Evolutionary conservation across 2,329 filamentous ascomycete species (phyloP).

Genomic region (Fusarium secorum): DNA sequence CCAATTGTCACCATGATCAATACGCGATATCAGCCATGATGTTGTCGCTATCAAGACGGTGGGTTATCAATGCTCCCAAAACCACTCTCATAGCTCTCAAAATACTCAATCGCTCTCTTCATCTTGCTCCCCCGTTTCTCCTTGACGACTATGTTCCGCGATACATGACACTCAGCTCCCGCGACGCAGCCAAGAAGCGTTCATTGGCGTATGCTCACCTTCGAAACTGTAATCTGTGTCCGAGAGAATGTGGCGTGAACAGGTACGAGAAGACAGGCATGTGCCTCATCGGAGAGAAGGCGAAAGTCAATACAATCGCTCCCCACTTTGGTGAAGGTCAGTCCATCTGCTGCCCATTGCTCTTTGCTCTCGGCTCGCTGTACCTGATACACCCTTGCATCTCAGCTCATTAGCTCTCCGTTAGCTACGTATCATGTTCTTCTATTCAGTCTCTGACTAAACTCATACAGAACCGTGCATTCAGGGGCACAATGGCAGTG

Average conservation of each 20-base stretch:
- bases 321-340: conserved; percentile 82
- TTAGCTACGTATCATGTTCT: neutral
- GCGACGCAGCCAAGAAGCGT: conserved; percentile 76
- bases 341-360: conserved; percentile 32
- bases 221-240: conserved; percentile 81
- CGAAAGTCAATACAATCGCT: conserved; percentile 84
- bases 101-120: conserved; percentile 47
- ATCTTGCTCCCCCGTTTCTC: conserved; percentile 71
- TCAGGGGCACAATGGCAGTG: conserved; percentile 81
- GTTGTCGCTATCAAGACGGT: conserved; percentile 20
- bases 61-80: neutral
- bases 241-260: conserved; percentile 79
- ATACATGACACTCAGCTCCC: conserved; percentile 72
- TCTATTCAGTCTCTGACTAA: conserved; percentile 1
- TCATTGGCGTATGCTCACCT: conserved; percentile 78
- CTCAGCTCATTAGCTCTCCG: neutral
- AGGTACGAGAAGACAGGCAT: conserved; percentile 80
- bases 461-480: conserved; percentile 73
- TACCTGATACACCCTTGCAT: conserved; percentile 18
- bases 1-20: conserved; percentile 34
- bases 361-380: neutral
- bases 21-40: conserved; percentile 22
- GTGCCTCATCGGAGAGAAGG: conserved; percentile 78
- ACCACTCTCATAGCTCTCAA: neutral
- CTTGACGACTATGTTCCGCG: conserved; percentile 77